Base-by-base conservation (phyloP, 2,329 filamentous ascomycete genomes). In the Cadophora sp. region DNA sequence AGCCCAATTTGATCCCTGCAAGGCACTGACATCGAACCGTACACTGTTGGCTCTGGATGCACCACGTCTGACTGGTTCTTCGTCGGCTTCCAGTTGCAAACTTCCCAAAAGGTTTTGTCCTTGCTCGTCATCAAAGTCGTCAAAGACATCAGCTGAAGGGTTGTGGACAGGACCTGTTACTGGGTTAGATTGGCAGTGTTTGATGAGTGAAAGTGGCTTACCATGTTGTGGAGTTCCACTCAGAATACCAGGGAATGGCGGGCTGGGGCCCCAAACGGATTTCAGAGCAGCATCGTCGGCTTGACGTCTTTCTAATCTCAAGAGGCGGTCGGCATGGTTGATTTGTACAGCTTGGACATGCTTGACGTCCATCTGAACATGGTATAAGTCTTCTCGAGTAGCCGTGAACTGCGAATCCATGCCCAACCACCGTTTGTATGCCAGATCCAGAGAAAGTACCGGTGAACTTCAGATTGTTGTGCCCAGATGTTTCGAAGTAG, bases 1-100 rank as follows among this genome's bases (percentile, higher is more conserved):
- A 45, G 90, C 90, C 87, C 96, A 96, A 78, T 94, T 87, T 9
- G 87, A 94, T 58, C 93, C 91, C 74, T 97, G 94, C 73, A 97
- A 89, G 16, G 95, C 94, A 76, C 93, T 97, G 78, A 98, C 95
- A 76, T 98, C 96, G 75, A 99, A 99, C 45, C 96, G 92, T 73
- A 99, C 96, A 76, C 96, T 98, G 78, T 98, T 98, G 58, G 96
- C 95, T 73, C 96, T 87, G 20, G 96, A 99, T 20, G 93, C 93
- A 63, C 96, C 93, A 70, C 95, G 88, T 45, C 93, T 89, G 66
- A 93, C 89, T 39, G 92, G 92, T 76, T 94, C 91, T 70, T 98
- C 94, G 69, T 97, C 94, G 5, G 90, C 86, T 71, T 97, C 95
- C 7, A 98, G 84, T 67, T 94, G 92, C 66, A 97, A 85, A 63